Evolutionary conservation across 2,329 filamentous ascomycete species (phyloP).

Genomic region (Colletotrichum costaricense): DNA sequence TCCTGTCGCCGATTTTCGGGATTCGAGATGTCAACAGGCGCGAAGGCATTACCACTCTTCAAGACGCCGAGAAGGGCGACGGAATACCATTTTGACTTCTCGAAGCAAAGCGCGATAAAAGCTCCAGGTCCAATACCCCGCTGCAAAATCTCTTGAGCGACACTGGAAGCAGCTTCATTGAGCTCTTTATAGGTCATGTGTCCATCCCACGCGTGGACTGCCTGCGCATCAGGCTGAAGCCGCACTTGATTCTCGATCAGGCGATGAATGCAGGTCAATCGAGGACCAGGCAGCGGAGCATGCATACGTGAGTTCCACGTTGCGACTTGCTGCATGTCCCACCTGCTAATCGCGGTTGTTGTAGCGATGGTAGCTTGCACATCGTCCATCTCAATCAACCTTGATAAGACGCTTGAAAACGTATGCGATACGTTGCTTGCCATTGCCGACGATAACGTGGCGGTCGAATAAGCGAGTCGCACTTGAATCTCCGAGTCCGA

Average conservation of each 20-base stretch:
- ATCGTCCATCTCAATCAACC: not conserved
- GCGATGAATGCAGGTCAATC: conserved; percentile 33
- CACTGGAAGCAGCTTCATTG: not conserved
- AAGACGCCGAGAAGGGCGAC: conserved; percentile 45
- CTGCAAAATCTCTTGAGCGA: conserved; percentile 4
- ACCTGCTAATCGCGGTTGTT: not conserved
- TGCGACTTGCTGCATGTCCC: not conserved
- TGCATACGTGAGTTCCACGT: not conserved
- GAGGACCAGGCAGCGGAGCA: rapidly evolving
- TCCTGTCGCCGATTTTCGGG: not conserved
- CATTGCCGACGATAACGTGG: conserved; percentile 1
- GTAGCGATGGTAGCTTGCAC: not conserved
- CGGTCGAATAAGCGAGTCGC: not conserved
- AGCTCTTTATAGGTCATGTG: conserved; percentile 31
- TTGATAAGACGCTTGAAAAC: conserved; percentile 7
- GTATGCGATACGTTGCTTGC: conserved; percentile 9
- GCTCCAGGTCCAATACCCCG: conserved; percentile 37
- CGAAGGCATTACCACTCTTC: conserved; percentile 46
- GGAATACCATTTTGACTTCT: conserved; percentile 42
- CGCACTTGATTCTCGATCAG: conserved; percentile 35
- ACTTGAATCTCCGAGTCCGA: conserved; percentile 12
- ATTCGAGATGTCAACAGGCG: conserved; percentile 41
- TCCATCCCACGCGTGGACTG: conserved; percentile 37
- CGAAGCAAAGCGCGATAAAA: conserved; percentile 41
- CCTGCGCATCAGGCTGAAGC: conserved; percentile 30